Base-by-base conservation (phyloP, 2,329 filamentous ascomycete genomes). In the Diplodia intermedia region DNA sequence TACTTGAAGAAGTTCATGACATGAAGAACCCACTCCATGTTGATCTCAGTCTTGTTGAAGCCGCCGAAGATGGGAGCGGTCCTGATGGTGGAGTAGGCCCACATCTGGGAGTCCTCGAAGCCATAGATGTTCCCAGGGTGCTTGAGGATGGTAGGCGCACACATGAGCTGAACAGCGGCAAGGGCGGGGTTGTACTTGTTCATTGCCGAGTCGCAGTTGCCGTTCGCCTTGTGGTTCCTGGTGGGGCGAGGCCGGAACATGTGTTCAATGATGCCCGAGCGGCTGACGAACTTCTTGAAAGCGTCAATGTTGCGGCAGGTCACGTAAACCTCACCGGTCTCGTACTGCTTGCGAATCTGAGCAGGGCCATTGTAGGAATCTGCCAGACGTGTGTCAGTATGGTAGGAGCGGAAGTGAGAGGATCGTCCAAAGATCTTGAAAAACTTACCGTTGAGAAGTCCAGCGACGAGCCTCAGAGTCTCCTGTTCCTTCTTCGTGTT, bases 1-100 rank as follows among this genome's bases (percentile, higher is more conserved):
- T 82, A 80, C 55, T 82, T 82, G 77, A 86, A 87, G 78, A 86
- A 86, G 69, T 85, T 85, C 53, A 84, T 72, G 49, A 81, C 76
- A 69, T 86, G 81, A 5, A 85, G 72, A 2, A 82, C 63, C 80
- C 81, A 85, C 1, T 78, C 73, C 65, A 83, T 75, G 69, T 86
- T 82, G 62, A 86, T 71, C 1, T 78, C 69, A 3, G 73, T 66
- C 38, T 77, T 75, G 29, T 76, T 73, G 38, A 43, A 63, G 12
- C 60, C 60, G 6, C 60, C 29, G 47, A 63, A 63, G n/a, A 63
- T 63, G 12, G 60, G 60, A 14, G 43, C 60, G 2, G 31, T 33
- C 47, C 9, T 36, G 47, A 63, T 43, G 20, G 50, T 62, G 23
- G 66, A 14, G 71, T 86, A 86, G 1, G 79, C 84, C 23, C 76